Base-by-base conservation (phyloP, 306 rosid genomes). In the Cicer chorassanicum region DNA sequence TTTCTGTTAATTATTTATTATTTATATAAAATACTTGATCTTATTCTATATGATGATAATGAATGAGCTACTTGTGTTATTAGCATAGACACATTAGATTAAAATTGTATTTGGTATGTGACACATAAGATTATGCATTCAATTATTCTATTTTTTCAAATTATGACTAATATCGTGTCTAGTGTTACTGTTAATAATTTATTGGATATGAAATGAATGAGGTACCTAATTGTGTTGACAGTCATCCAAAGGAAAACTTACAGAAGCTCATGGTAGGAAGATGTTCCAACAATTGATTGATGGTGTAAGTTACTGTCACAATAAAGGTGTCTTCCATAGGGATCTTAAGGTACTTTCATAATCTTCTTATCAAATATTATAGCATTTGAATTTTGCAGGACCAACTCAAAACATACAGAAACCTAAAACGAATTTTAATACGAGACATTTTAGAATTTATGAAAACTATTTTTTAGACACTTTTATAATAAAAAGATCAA, bases 211-310 rank as follows among this genome's bases (percentile, higher is more conserved):
- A 59, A 74, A 42, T 49, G 10, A 69, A 69, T 49, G 68, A 34
- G 79, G 1, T 73, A 6, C 13, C 8, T 70, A n/a, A 34, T 21
- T 41, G 8, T 40, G 10, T 19, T 65, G 36, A 44, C 80, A 93
- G 98, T 84, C 89, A 59, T 81, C 84, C 13, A 86, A 84, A 19
- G 98, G 98, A 9, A 93, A 77, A 84, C 81, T 88, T 49, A 40
- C 60, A 44, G 98, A 93, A 73, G 60, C 75, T n/a, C 79, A 77
- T 69, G 98, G 92, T 19, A 86, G 94, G 80, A 91, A 83, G 82
- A 65, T 91, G 70, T 93, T 91, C 78, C 97, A 93, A 73, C 96
- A 89, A 59, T 83, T 93, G 70, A 82, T 89, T 82, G 98, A 93
- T 24, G 91, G 89, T 54, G 96, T 93, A 69, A 86, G 91, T 82